Conservation (phyloP, 805 yeast species). For the Candida chauliodis region DNA sequence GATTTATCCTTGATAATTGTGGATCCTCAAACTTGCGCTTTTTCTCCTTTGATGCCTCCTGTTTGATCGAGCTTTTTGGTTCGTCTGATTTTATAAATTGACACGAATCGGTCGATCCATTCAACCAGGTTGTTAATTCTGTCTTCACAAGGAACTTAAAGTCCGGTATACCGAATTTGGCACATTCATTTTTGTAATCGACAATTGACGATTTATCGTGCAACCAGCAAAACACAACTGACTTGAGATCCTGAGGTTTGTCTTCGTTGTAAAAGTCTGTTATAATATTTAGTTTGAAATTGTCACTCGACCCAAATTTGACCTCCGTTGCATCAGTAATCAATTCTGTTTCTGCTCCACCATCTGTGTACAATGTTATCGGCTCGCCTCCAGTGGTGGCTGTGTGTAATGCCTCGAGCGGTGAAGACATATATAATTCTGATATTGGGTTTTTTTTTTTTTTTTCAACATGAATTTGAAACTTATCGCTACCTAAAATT, state of each 20-base stretch:
- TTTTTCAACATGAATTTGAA: not conserved
- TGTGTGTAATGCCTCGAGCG: slow-evolving; percentile 25
- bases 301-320: slow-evolving; percentile 23
- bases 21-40: slow-evolving; percentile 43
- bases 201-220: slow-evolving; percentile 72
- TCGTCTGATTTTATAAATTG: slow-evolving; percentile 38
- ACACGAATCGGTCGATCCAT: slow-evolving; percentile 61
- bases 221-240: slow-evolving; percentile 75
- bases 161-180: slow-evolving; percentile 57
- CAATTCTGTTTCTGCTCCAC: slow-evolving; percentile 16
- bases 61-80: slow-evolving; percentile 7
- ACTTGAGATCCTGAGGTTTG: slow-evolving; percentile 47
- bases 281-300: slow-evolving; percentile 36
- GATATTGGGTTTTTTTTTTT: not conserved
- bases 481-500: not conserved
- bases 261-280: slow-evolving; percentile 58
- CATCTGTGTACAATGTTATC: slow-evolving; percentile 17
- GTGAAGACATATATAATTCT: slow-evolving; percentile 7
- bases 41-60: slow-evolving; percentile 12
- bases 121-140: slow-evolving; percentile 78
- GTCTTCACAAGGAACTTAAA: slow-evolving; percentile 82
- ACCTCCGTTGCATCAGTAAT: slow-evolving; percentile 36
- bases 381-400: slow-evolving; percentile 22
- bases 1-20: slow-evolving; percentile 42
- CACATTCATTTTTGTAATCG: slow-evolving; percentile 75